Evolutionary conservation across 2,329 filamentous ascomycete species (phyloP).

Genomic region (Thielaviopsis euricoi): DNA sequence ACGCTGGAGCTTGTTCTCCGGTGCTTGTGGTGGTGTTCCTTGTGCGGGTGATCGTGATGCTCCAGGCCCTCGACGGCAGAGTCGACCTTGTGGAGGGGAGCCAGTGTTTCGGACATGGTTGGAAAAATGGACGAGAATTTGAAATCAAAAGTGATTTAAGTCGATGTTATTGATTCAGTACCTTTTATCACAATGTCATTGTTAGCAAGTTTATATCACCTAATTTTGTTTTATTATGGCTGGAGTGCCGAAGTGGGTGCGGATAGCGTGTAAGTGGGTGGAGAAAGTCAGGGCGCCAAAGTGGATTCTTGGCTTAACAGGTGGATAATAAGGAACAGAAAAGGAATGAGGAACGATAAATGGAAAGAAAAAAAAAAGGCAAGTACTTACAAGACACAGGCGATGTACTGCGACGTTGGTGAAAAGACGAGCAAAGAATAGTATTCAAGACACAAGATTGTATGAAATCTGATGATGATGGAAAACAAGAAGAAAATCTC

Average conservation of each 20-base stretch:
- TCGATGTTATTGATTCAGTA: background rate
- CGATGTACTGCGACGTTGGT: background rate
- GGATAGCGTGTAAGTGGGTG: background rate
- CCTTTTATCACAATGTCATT: background rate
- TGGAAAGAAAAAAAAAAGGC: background rate
- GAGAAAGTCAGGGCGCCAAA: background rate
- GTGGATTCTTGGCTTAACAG: background rate
- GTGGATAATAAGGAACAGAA: background rate
- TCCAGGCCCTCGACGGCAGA: slow-evolving; percentile 67
- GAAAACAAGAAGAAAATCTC: background rate
- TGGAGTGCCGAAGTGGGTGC: background rate
- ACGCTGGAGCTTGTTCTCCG: slow-evolving; percentile 57
- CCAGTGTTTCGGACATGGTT: slow-evolving; percentile 24
- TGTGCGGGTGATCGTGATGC: slow-evolving; percentile 5
- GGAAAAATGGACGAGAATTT: background rate
- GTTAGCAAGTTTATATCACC: background rate
- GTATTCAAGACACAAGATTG: background rate
- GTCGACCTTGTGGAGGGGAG: slow-evolving; percentile 70
- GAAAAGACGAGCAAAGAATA: background rate
- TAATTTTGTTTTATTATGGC: background rate
- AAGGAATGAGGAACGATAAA: background rate
- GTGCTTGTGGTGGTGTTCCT: slow-evolving; percentile 40
- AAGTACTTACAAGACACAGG: too few species aligned
- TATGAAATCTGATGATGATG: background rate
- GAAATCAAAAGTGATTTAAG: background rate